Evolutionary conservation across 495 filamentous ascomycete genomes (phyloP), one percentile per base, ranked within the genome.

Genomic region (Xylaria grammica): DNA sequence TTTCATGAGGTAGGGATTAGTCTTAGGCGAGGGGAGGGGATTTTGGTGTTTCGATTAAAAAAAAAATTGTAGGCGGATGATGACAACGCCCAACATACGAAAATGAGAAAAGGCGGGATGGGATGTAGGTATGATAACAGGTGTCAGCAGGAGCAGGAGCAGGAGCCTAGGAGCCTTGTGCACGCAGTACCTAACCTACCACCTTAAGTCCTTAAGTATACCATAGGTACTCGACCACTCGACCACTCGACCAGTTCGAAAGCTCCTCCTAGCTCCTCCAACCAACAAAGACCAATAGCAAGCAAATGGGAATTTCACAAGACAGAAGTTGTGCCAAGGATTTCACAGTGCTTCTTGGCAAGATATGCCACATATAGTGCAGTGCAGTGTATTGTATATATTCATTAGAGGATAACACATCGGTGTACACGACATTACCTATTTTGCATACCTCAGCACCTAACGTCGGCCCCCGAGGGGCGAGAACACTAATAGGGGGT

Each of bases 91-190:
- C 5, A 46, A 46, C 17, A 29, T 30, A 52, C 27, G 29, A 27
- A 52, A 30, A 26, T 11, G 49, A 17, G 49, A 17, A 32, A 32
- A 20, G 8, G 49, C n/a, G n/a, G n/a, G n/a, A n/a, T n/a, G 30
- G 51, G 34, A 53, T 53, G 34, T 53, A 53, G 2, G 15, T 24
- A 24, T 30, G 20, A 19, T 51, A 19, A 30, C 11, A 51, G 27
- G 49, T n/a, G 49, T 51, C 49, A 51, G 49, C 49, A 51, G 27
- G 17, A 51, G 19, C 46, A 51, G 26, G 15, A 51, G 49, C n/a
- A n/a, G n/a, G n/a, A n/a, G n/a, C n/a, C n/a, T n/a, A n/a, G n/a
- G n/a, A n/a, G n/a, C n/a, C n/a, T n/a, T n/a, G n/a, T n/a, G n/a
- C n/a, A n/a, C n/a, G n/a, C n/a, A n/a, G n/a, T n/a, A n/a, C n/a